Base-by-base conservation (phyloP, 192 early-diverging fungal genomes). In the Coemansia sp. region DNA sequence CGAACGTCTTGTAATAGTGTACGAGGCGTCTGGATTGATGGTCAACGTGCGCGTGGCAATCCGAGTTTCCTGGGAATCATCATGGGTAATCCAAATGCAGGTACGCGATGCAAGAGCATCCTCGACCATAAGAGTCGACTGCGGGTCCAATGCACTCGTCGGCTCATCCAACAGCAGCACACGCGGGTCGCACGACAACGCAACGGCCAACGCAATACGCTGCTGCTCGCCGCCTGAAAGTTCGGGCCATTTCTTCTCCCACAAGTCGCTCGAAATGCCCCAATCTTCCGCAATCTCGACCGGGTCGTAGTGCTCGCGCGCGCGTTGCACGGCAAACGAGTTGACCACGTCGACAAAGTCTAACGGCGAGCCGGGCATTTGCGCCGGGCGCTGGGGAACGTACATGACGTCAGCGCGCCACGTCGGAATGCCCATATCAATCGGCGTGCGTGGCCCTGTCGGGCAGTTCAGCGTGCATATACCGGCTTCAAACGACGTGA, bases 201-300 rank as follows among this genome's bases (percentile, higher is more conserved):
- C 92, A 57, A 95, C 88, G 0, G 94, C 94, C 21, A 95, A 68
- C 0, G 88, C 80, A 57, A 89, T 84, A 14, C 94, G 85, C 63
- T 95, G 94, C 62, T 86, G 85, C 74, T 95, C 92, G 48, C 93
- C 94, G 26, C 94, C 94, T 14, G 91, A 93, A 12, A 95, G 71
- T 17, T 83, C 87, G 21, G 80, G 82, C 89, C 90, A 95, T 38
- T 85, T 81, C 63, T 89, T 87, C 22, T 87, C 72, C 90, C 92
- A 95, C 31, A 84, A 63, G 11, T 88, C 87, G 7, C 80, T 69
- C 2, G 78, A 63, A 20, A 95, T 69, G 14, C 83, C 82, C 92
- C 92, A 95, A 20, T 81, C 82, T 65, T 83, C 71, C 1, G 65
- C 85, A 66, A 92, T 83, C 57, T 84, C 81, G 5, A 87, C 84